Evolutionary conservation across 805 yeast species (phyloP), one percentile per base, ranked within the genome.

Genomic region (Zygoascus biomembranicola): DNA sequence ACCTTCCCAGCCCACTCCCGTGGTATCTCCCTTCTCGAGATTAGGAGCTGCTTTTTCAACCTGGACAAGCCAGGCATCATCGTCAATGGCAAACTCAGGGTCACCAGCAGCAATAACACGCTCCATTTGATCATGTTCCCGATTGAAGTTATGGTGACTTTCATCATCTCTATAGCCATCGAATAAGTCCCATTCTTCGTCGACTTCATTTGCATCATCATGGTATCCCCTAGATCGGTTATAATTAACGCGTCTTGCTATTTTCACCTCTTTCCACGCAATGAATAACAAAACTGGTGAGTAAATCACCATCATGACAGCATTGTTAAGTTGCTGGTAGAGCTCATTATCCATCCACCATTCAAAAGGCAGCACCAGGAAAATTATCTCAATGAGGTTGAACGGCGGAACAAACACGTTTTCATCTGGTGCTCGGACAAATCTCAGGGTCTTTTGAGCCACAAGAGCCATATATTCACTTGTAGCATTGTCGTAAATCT

Each of bases 401-500:
- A 87, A 76, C 4, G 96, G 96, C 4, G 96, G 92, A 26, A 87
- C 90, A 65, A 80, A 89, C 43, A 88, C 85, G 63, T 85, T 81
- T 54, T 81, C 84, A 70, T 89, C 96, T 0, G 96, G 96, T 0
- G 96, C 96, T 61, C 96, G 76, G 51, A 88, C 81, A 65, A 85
- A 89, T 57, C 90, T 76, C 60, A 89, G 75, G 0, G 95, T 87
- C 73, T 89, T 87, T 57, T 85, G 85, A 3, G 96, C 87, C 59
- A 86, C 86, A 52, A 87, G 76, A 0, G 95, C 95, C 73, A 88
- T 77, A 64, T 84, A 89, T 66, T 89, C 96, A 63, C 86, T 88
- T 18, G 84, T 80, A 1, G 96, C 89, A 71, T 88, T 87, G 47
- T 80, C 92, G 50, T 84, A 85, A 58, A 89, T 88, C 52, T 80